Base-by-base conservation (phyloP, 257 asterid species). In the Solanum chiquidenum region DNA sequence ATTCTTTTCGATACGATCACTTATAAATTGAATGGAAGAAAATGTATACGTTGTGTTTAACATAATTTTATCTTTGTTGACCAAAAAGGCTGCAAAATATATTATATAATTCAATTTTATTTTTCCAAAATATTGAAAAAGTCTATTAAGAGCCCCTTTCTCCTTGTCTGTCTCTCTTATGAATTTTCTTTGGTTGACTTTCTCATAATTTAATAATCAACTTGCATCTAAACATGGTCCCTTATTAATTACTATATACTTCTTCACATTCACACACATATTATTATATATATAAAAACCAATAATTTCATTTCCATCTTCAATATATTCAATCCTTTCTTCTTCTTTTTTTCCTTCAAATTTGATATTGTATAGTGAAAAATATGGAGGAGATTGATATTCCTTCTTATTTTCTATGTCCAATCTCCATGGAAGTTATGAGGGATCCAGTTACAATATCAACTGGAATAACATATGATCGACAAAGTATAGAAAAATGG, bases 401-500 rank as follows among this genome's bases (percentile, higher is more conserved):
- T 64, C 97, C 97, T 8, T 88, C 91, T 44, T 89, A 92, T 86
- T 96, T 96, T 66, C 87, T 93, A n/a, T 96, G 98, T 80, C 98
- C 98, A 9, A 96, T 95, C 55, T 95, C 98, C 20, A 91, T 95
- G 95, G 95, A 96, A 88, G 90, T 95, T 6, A 96, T 96, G 99
- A 90, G 85, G 42, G 98, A 96, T 90, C 99, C 98, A 0, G 99
- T 96, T 3, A 93, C 91, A 3, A 83, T 94, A 69, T 58, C 96
- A 4, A 92, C 98, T 5, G 99, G 99, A 4, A 95, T 96, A 29
- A 93, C 99, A 1, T 96, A 95, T 87, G 98, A 96, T 88, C n/a
- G 99, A 6, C 89, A 88, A 66, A 90, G 52, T 92, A 95, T 96
- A 29, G 95, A 94, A 21, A 96, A 89, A 87, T 96, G 98, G 99